phyloP scores from a whole-genome alignment of 2,329 filamentous ascomycete species.

The Fusarium domesticum region DNA sequence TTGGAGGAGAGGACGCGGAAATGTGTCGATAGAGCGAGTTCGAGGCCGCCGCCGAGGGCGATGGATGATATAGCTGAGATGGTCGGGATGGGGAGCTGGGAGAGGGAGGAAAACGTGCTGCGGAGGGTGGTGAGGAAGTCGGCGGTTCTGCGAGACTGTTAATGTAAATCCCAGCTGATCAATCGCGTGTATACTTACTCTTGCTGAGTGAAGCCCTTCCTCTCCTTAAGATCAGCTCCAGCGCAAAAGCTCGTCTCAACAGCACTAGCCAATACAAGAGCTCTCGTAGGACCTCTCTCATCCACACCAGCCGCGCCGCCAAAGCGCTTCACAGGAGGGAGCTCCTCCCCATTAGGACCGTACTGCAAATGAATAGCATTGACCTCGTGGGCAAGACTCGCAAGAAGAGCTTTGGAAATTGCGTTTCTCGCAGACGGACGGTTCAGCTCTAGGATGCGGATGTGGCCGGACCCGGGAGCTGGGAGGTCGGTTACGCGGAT shows the following conservation, averaged over 20 bases:
- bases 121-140: constrained; percentile 77
- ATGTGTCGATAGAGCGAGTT: constrained; percentile 85
- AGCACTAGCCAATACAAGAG: constrained; percentile 78
- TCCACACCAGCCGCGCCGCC: constrained; percentile 45
- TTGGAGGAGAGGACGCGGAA: constrained; percentile 83
- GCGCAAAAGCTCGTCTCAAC: constrained; percentile 89
- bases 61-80: constrained; percentile 83
- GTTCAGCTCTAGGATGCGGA: constrained; percentile 85
- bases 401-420: constrained; percentile 75
- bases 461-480: constrained; percentile 75
- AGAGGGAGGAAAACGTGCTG: constrained; percentile 68
- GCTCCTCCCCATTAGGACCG: constrained; percentile 52
- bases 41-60: constrained; percentile 89
- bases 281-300: constrained; percentile 63
- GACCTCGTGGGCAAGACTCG: constrained; percentile 68
- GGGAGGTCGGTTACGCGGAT: constrained; percentile 73
- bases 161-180: not conserved
- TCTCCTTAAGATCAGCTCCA: constrained; percentile 90
- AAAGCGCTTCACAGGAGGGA: constrained; percentile 39
- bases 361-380: constrained; percentile 67
- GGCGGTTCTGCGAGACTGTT: constrained; percentile 56
- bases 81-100: constrained; percentile 78
- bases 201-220: constrained; percentile 69
- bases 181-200: constrained; percentile 56
- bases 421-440: constrained; percentile 84